Evolutionary conservation across 208 protist genomes (phyloP).

Genomic region (Acanthamoeba royreba): DNA sequence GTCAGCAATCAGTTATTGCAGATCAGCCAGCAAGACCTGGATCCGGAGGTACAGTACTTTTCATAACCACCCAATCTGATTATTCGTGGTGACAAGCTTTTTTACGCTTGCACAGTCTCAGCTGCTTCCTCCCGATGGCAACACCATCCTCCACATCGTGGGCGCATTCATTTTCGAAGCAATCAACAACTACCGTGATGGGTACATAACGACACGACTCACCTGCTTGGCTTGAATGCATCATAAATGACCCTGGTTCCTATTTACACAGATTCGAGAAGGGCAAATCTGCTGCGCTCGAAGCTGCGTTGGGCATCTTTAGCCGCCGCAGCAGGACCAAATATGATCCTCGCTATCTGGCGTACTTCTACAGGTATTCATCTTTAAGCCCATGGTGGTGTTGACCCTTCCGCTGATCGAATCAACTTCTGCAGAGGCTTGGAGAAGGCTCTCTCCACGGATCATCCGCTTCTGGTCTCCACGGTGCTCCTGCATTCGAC

Average conservation of each 20-base stretch:
- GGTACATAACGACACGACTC: no score
- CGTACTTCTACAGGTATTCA: background rate
- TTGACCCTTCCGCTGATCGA: background rate
- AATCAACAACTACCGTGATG: constrained; percentile 26
- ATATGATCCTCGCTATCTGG: background rate
- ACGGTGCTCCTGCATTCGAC: background rate
- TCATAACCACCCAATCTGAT: background rate
- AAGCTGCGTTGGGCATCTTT: background rate
- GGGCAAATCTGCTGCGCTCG: background rate
- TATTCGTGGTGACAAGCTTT: background rate
- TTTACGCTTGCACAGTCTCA: background rate
- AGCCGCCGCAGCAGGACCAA: background rate
- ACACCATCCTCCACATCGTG: constrained; percentile 42
- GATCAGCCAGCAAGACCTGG: background rate
- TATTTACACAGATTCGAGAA: background rate
- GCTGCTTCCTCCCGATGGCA: constrained; percentile 7
- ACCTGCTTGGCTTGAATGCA: background rate
- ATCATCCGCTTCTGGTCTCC: background rate
- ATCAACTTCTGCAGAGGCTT: background rate
- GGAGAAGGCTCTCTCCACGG: background rate
- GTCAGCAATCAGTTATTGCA: background rate
- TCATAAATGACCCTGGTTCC: background rate
- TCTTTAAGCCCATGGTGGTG: background rate
- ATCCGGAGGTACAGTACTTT: background rate
- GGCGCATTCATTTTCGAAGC: constrained; percentile 36